These are phyloP conservation scores for Bipolaris gigantea DNA, from an alignment of 2,329 filamentous ascomycete genomes.

Conservation along the genomic window DNA sequence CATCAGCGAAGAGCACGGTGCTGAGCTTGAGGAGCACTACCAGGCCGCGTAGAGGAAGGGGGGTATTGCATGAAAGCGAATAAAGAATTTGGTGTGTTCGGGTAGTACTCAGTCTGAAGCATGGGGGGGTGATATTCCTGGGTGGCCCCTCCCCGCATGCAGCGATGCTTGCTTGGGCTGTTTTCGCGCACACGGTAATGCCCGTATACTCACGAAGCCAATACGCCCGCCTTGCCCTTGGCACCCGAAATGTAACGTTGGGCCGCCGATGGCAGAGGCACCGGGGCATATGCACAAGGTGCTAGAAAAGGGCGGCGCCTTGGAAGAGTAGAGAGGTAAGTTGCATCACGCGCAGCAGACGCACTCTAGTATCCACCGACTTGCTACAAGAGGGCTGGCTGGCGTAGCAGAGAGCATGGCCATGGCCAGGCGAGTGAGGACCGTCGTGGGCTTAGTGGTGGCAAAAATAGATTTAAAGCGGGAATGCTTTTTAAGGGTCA, in stretches of 20 bases:
- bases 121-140: neutral
- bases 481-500: slow-evolving; percentile 2
- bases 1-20: slow-evolving; percentile 10
- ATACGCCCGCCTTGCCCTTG: slow-evolving; percentile 1
- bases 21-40: slow-evolving; percentile 21
- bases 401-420: neutral
- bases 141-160: neutral
- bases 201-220: neutral
- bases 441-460: neutral
- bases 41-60: neutral
- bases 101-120: neutral
- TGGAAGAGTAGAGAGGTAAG: neutral
- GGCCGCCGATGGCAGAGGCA: neutral
- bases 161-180: neutral
- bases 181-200: neutral
- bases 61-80: neutral
- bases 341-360: too few relatives aligned
- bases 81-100: neutral
- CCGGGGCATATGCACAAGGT: neutral
- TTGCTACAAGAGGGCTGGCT: too few relatives aligned
- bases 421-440: neutral
- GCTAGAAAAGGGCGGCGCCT: neutral
- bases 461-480: slow-evolving; percentile 19
- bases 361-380: neutral
- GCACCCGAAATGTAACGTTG: slow-evolving; percentile 4